phyloP scores from a whole-genome alignment of 2,329 filamentous ascomycete species.

The Zasmidium angulare region DNA sequence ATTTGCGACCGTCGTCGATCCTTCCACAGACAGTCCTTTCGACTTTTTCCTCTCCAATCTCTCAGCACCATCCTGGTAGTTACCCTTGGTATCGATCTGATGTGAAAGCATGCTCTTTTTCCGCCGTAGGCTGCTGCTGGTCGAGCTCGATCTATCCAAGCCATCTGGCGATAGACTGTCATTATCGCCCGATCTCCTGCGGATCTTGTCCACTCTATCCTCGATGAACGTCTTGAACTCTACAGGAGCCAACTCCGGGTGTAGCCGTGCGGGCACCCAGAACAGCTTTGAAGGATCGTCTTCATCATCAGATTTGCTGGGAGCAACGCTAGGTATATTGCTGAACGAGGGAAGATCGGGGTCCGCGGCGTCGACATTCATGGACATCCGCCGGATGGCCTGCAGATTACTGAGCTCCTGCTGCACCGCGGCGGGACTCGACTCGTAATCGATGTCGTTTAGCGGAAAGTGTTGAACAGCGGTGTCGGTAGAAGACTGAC shows the following conservation, averaged over 20 bases:
- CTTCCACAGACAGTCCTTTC: constrained; percentile 41
- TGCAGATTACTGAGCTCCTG: constrained; percentile 92
- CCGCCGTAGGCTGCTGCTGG: constrained; percentile 66
- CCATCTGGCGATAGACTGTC: constrained; percentile 61
- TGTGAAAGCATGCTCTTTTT: constrained; percentile 96
- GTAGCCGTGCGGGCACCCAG: constrained; percentile 92
- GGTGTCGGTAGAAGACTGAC: constrained; percentile 36
- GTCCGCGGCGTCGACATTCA: constrained; percentile 75
- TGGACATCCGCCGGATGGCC: constrained; percentile 86
- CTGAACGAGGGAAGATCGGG: constrained; percentile 75
- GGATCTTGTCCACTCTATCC: constrained; percentile 85
- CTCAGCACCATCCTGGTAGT: constrained; percentile 82
- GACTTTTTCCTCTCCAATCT: constrained; percentile 73
- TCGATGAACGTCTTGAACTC: constrained; percentile 98
- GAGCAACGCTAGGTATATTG: constrained; percentile 65
- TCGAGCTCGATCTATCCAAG: constrained; percentile 55
- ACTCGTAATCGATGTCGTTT: constrained; percentile 85
- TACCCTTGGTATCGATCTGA: constrained; percentile 76
- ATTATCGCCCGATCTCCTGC: constrained; percentile 72
- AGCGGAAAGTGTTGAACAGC: constrained; percentile 58
- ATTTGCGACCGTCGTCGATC: constrained; percentile 61
- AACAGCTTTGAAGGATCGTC: constrained; percentile 85
- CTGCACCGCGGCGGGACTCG: constrained; percentile 82
- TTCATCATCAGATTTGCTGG: constrained; percentile 70
- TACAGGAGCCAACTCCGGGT: constrained; percentile 90